Evolutionary conservation across 495 filamentous ascomycete species (phyloP).

Genomic region (Tuber indicum): DNA sequence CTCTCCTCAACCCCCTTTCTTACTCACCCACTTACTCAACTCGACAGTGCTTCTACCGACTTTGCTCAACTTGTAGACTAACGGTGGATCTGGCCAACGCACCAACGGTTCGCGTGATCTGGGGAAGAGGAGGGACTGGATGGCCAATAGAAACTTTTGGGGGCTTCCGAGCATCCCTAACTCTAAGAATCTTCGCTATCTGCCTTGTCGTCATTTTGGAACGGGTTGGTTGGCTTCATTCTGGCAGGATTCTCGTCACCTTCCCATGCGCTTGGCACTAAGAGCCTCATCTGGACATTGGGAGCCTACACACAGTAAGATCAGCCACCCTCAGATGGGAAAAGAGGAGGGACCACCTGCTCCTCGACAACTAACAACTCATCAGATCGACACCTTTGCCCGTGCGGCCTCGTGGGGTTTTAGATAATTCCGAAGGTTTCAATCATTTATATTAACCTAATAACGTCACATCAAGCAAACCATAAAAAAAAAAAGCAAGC

Average conservation of each 20-base stretch:
- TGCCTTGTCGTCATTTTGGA: background rate
- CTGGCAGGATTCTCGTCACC: background rate
- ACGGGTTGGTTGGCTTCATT: background rate
- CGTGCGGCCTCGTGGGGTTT: background rate
- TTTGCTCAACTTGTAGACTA: background rate
- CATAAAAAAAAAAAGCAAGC: background rate
- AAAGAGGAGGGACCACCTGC: background rate
- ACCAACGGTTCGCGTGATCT: background rate
- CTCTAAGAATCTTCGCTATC: background rate
- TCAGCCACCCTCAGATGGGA: background rate
- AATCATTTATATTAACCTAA: background rate
- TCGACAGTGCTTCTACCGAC: background rate
- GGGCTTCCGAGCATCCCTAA: background rate
- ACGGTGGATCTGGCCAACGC: background rate
- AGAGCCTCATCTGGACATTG: background rate
- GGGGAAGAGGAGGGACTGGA: background rate
- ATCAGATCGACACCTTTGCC: background rate
- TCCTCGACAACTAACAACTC: background rate
- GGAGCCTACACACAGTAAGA: background rate
- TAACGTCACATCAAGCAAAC: background rate
- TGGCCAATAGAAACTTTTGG: background rate
- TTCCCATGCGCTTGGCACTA: background rate
- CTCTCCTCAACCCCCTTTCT: background rate
- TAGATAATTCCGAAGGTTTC: background rate
- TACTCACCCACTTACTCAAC: background rate